These are phyloP conservation scores for Schizosaccharomyces japonicus DNA, from an alignment of 805 yeast genomes.

Conservation along the genomic window DNA sequence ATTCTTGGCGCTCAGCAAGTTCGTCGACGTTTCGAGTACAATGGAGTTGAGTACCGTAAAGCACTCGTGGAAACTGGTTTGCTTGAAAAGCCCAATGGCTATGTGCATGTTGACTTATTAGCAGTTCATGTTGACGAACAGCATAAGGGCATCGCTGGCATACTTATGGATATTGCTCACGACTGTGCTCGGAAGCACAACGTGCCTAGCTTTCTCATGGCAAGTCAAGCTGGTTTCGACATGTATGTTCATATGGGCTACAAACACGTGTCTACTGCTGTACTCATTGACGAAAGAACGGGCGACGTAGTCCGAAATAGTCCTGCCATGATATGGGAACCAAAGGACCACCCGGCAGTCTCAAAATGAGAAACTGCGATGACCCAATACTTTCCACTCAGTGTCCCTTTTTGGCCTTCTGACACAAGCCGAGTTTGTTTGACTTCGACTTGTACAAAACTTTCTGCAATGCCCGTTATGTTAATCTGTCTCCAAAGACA, in stretches of 20 bases:
- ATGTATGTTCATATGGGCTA: neutral
- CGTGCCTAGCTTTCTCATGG: neutral
- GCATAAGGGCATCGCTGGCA: neutral
- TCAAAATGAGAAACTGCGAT: no score
- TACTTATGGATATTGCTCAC: neutral
- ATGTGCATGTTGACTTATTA: neutral
- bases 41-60: neutral
- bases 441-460: no score
- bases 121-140: neutral
- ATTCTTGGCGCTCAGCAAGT: neutral
- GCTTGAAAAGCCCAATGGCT: neutral
- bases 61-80: neutral
- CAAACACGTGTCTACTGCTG: neutral
- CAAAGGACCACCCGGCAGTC: neutral
- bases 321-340: neutral
- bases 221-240: neutral
- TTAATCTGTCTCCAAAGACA: no score
- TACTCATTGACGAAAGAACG: neutral
- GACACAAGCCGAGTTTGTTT: no score
- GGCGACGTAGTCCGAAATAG: neutral
- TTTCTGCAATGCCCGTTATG: no score
- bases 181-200: neutral
- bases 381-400: no score
- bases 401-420: no score
- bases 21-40: neutral